Evolutionary conservation across 2,329 filamentous ascomycete species (phyloP), one percentile per base, ranked within the genome.

Genomic region (Zopfia rhizophila): DNA sequence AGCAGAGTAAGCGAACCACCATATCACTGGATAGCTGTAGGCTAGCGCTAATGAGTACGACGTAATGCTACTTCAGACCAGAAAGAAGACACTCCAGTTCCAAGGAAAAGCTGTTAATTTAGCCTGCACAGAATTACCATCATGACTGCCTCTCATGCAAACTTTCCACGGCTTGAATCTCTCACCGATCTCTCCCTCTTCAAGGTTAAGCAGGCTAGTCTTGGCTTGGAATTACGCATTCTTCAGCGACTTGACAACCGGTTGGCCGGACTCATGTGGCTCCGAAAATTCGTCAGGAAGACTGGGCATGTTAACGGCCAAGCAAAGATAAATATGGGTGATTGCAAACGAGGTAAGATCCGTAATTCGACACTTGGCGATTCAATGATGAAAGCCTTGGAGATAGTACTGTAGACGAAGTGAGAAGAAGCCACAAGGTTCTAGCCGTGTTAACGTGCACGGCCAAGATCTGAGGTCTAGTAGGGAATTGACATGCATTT

Each of bases 161-260:
- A 54, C 30, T 25, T 54, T 54, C 47, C 47, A 54, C n/a, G 51
- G 38, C 31, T 48, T 51, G 32, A 54, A 54, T 29, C 40, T 48
- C 19, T 42, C 21, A 19, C 22, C 35, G 11, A 25, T 38, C 30
- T 41, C 47, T 17, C 31, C 47, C 14, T 35, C 30, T 10, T 48
- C 51, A 13, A 49, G 14, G 17, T 51, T 43, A 19, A 54, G 30
- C 13, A 43, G 16, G 7, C 32, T 29, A 14, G 19, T 32, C 27
- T 45, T 35, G 4, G 51, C 51, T 35, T 54, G 51, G 23, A 54
- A 54, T 18, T 45, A 19, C 8, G 51, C 47, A 39, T 51, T 43
- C n/a, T 54, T 54, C 4, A 54, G 38, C 6, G 51, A 33, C 22
- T 44, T 39, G 5, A 47, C 42, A 13, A 51, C 28, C 10, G 29